Percentiles rank a stretch among this genome's conserved stretches.
Evolutionary conservation across 768 basidiomycete genomes (phyloP).

Genomic region (Termitomyces sp.): DNA sequence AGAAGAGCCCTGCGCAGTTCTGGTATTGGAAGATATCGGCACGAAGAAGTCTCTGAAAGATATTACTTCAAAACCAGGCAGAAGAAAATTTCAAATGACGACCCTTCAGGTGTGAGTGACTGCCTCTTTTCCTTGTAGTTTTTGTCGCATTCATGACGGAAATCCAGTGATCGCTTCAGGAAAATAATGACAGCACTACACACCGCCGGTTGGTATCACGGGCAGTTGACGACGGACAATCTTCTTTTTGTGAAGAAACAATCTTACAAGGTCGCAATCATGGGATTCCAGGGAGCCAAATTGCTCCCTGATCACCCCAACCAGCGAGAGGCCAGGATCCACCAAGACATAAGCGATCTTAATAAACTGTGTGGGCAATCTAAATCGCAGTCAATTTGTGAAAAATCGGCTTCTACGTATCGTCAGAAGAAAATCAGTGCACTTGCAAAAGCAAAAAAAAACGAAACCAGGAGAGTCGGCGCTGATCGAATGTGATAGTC

Average conservation of each 20-base stretch:
- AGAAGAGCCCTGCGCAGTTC: background rate
- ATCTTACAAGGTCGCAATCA: background rate
- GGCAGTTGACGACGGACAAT: background rate
- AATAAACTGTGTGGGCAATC: background rate
- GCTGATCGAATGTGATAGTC: background rate
- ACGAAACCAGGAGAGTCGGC: too few species aligned
- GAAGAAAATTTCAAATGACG: background rate
- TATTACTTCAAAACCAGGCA: background rate
- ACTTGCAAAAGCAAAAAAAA: background rate
- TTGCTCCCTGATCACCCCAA: background rate
- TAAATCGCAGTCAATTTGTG: background rate
- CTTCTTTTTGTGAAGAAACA: background rate
- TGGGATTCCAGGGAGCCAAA: background rate
- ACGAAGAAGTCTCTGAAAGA: background rate
- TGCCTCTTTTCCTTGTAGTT: background rate
- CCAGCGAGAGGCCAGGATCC: background rate
- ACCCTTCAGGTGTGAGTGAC: background rate
- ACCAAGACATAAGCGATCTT: background rate
- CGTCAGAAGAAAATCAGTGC: background rate
- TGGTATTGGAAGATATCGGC: constrained; percentile 7
- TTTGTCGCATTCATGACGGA: background rate
- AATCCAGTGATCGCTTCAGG: background rate
- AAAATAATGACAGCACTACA: background rate
- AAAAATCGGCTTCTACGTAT: background rate
- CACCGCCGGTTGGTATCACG: background rate